These are phyloP conservation scores for Psilocybe cyanescens DNA, from an alignment of 768 basidiomycete genomes.

Conservation along the genomic window DNA sequence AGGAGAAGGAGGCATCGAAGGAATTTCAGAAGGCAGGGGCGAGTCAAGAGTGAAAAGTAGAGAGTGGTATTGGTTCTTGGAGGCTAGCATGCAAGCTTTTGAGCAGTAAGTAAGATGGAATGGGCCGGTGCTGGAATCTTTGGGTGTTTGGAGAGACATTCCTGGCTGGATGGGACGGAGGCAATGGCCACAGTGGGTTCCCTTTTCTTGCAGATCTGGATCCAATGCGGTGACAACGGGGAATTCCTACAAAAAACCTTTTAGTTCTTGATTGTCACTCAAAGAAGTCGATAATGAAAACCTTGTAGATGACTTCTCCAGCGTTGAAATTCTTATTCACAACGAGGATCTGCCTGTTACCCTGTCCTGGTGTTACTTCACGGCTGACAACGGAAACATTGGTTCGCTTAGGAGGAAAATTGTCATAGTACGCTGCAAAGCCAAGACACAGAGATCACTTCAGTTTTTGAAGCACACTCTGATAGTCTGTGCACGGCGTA, in stretches of 20 bases:
- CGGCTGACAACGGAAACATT: slow-evolving; percentile 65
- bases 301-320: slow-evolving; percentile 82
- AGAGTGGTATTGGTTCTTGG: slow-evolving; percentile 63
- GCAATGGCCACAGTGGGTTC: slow-evolving; percentile 76
- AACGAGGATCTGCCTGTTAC: slow-evolving; percentile 58
- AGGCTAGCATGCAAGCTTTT: slow-evolving; percentile 57
- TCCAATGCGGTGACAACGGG: slow-evolving; percentile 77
- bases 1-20: slow-evolving; percentile 28
- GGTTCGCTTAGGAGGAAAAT: slow-evolving; percentile 74
- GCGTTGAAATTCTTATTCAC: slow-evolving; percentile 67
- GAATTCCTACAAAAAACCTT: slow-evolving; percentile 58
- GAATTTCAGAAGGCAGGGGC: slow-evolving; percentile 55
- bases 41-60: slow-evolving; percentile 74
- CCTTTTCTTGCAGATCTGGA: slow-evolving; percentile 66
- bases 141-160: slow-evolving; percentile 45
- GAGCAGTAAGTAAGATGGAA: slow-evolving; percentile 76
- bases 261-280: not conserved
- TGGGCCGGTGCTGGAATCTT: slow-evolving; percentile 54
- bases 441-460: slow-evolving; percentile 15
- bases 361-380: slow-evolving; percentile 28
- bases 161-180: slow-evolving; percentile 58
- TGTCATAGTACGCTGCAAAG: slow-evolving; percentile 70
- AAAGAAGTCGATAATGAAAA: slow-evolving; percentile 20
- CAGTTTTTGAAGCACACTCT: slow-evolving; percentile 9
- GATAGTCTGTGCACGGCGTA: slow-evolving; percentile 46